Percentiles rank a stretch among this genome's conserved stretches.
Evolutionary conservation across 495 filamentous ascomycete genomes (phyloP).

Genomic region (Xylaria bambusicola): DNA sequence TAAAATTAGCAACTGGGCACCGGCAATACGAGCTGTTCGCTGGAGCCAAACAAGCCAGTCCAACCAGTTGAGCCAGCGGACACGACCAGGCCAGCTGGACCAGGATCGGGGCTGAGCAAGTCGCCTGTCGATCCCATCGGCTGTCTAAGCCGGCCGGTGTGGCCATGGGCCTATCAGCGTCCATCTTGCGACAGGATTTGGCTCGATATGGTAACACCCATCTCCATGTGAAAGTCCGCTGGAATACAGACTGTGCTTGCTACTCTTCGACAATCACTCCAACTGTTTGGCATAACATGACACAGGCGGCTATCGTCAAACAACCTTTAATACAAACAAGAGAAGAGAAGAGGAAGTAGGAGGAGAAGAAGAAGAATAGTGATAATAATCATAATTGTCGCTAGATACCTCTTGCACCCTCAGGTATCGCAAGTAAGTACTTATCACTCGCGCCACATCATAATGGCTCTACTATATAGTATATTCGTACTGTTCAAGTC

Average conservation of each 20-base stretch:
- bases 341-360: too few species aligned
- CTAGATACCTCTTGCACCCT: too few species aligned
- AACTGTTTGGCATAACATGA: background rate
- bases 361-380: too few species aligned
- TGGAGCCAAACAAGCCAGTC: background rate
- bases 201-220: slow-evolving; percentile 13
- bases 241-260: background rate
- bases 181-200: background rate
- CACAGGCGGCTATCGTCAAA: background rate
- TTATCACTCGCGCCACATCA: too few species aligned
- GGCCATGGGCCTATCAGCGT: background rate
- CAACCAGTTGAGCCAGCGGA: too few species aligned
- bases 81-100: background rate
- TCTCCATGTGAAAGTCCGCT: background rate
- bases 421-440: too few species aligned
- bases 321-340: too few species aligned
- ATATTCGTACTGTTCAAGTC: background rate
- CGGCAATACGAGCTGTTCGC: background rate
- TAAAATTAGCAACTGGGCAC: slow-evolving; percentile 16
- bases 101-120: background rate
- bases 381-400: background rate
- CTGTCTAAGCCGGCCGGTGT: background rate
- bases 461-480: background rate
- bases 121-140: background rate
- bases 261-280: background rate